These are phyloP conservation scores for Chalciporus sp. DNA, from an alignment of 1,284 basidiomycete genomes.

Conservation along the genomic window DNA sequence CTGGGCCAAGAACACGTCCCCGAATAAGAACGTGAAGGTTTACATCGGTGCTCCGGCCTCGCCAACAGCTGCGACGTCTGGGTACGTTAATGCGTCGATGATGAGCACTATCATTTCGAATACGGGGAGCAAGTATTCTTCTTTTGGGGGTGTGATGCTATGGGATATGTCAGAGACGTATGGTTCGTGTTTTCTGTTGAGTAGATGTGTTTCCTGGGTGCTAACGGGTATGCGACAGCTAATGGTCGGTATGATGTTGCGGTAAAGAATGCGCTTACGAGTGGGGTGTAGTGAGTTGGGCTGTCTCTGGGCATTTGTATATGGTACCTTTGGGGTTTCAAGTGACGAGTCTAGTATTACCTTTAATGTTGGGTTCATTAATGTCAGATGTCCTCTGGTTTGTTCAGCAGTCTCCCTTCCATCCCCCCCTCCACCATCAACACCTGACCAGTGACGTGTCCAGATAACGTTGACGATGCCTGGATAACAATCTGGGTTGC, in stretches of 20 bases:
- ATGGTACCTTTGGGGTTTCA: not conserved
- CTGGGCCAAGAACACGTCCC: no score
- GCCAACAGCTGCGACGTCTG: slow-evolving; percentile 50
- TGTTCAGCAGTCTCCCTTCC: slow-evolving; percentile 62
- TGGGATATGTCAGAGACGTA: slow-evolving; percentile 67
- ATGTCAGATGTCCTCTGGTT: slow-evolving; percentile 35
- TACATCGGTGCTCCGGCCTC: slow-evolving; percentile 66
- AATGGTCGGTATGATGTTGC: slow-evolving; percentile 28
- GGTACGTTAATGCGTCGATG: slow-evolving; percentile 52
- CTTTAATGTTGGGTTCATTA: not conserved
- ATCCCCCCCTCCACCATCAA: slow-evolving; percentile 76
- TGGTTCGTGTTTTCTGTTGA: slow-evolving; percentile 29
- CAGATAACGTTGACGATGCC: slow-evolving; percentile 62
- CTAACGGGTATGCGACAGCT: slow-evolving; percentile 9
- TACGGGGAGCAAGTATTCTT: slow-evolving; percentile 53
- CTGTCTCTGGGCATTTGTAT: not conserved
- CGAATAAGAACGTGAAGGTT: slow-evolving; percentile 61
- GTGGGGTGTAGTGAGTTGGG: not conserved
- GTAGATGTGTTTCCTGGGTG: not conserved
- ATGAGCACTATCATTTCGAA: slow-evolving; percentile 47
- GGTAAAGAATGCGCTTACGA: slow-evolving; percentile 23
- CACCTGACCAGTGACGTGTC: slow-evolving; percentile 71
- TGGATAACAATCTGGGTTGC: slow-evolving; percentile 66
- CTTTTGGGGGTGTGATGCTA: slow-evolving; percentile 72
- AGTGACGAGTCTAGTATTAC: no score